Percentiles rank a stretch among this genome's conserved stretches.
Conservation (phyloP, 352 stramenopile genomes). For the Pythium aphanidermatum region DNA sequence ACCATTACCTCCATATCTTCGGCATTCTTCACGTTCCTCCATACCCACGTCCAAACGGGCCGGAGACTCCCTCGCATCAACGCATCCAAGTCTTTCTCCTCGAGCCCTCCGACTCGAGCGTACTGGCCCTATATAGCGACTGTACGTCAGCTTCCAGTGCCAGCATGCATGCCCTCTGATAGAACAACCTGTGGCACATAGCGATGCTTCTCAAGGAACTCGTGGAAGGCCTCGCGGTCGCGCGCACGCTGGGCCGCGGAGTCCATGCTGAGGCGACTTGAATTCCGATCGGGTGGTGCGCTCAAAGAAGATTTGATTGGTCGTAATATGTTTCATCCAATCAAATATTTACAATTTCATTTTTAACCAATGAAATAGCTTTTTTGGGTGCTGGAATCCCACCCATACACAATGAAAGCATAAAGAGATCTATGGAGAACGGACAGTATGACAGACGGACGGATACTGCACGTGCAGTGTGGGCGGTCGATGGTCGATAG, state of each 20-base stretch:
- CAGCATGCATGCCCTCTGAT: too few species aligned
- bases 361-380: conserved; percentile 1
- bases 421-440: neutral
- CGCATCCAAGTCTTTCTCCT: conserved; percentile 43
- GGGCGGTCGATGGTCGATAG: neutral
- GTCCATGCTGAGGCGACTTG: conserved; percentile 17
- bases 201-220: conserved; percentile 34
- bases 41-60: conserved; percentile 35
- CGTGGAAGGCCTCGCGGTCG: conserved; percentile 33
- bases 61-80: conserved; percentile 24
- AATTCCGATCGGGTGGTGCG: neutral
- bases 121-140: conserved; percentile 33
- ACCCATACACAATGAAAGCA: too few species aligned
- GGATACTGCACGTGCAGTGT: too few species aligned
- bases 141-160: too few species aligned
- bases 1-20: conserved; percentile 29
- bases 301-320: neutral
- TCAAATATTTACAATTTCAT: conserved; percentile 1
- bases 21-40: conserved; percentile 29
- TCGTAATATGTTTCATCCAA: conserved; percentile 6
- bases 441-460: too few species aligned
- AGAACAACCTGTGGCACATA: conserved; percentile 43
- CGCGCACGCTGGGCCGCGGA: conserved; percentile 13
- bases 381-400: too few species aligned
- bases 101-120: conserved; percentile 20